Conservation (phyloP, 345 rosid species). For the Euphorbia peplus region DNA sequence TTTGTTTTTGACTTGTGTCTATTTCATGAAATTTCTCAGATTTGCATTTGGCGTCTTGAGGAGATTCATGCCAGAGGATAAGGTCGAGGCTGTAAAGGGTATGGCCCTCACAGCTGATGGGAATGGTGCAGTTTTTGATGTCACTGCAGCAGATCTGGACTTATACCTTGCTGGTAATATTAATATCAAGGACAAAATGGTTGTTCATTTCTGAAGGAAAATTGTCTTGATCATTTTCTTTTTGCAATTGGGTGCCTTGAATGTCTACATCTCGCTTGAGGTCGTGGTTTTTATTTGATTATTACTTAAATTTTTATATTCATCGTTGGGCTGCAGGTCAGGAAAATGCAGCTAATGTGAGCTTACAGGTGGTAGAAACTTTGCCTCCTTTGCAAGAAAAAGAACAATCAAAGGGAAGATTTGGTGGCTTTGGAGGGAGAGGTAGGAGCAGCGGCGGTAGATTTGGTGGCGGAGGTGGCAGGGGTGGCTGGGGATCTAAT, state of each 20-base stretch:
- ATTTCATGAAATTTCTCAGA: constrained; percentile 35
- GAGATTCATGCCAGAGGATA: constrained; percentile 90
- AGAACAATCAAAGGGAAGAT: constrained; percentile 59
- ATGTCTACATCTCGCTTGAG: background rate
- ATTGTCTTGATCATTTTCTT: background rate
- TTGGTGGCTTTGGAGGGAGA: constrained; percentile 36
- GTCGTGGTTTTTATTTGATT: background rate
- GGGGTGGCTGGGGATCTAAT: constrained; percentile 40
- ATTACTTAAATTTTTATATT: background rate
- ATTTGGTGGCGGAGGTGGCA: constrained; percentile 36
- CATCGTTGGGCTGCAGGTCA: constrained; percentile 35
- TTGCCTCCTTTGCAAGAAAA: constrained; percentile 76
- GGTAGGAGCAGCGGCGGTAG: constrained; percentile 38
- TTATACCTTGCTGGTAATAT: constrained; percentile 51
- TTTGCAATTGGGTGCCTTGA: background rate
- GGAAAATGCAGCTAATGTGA: constrained; percentile 60
- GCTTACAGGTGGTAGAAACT: constrained; percentile 58
- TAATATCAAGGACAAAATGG: background rate
- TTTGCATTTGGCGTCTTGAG: constrained; percentile 60
- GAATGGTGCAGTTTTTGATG: constrained; percentile 85
- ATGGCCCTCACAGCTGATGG: constrained; percentile 73
- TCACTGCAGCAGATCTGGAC: constrained; percentile 56
- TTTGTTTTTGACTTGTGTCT: background rate
- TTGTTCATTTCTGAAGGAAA: background rate
- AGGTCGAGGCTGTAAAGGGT: constrained; percentile 76